A percentile compares a stretch with the other conserved stretches of the same genome.
phyloP scores from a whole-genome alignment of 2,329 filamentous ascomycete species.

The Cladophialophora psammophila region DNA sequence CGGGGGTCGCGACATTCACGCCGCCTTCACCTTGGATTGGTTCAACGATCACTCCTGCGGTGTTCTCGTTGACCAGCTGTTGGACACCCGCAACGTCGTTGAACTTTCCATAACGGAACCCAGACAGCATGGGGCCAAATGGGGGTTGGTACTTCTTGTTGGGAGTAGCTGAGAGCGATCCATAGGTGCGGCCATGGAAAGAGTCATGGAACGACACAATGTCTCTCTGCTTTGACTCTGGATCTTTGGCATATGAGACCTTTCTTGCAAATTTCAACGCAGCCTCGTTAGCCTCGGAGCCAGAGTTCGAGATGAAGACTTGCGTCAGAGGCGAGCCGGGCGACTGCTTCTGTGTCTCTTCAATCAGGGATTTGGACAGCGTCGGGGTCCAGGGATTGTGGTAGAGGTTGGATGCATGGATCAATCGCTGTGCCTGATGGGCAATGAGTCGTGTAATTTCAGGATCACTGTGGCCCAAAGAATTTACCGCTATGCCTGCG shows the following conservation, averaged over 20 bases:
- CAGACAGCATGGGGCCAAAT: conserved; percentile 93
- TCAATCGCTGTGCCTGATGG: conserved; percentile 79
- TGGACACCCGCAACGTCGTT: conserved; percentile 80
- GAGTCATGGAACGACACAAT: conserved; percentile 89
- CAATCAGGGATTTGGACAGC: conserved; percentile 82
- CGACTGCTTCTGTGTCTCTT: conserved; percentile 78
- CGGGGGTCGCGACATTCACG: conserved; percentile 80
- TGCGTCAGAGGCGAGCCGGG: conserved; percentile 54
- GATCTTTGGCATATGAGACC: conserved; percentile 77
- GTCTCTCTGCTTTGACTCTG: conserved; percentile 76
- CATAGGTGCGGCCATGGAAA: conserved; percentile 98
- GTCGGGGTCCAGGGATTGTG: conserved; percentile 95
- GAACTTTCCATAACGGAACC: conserved; percentile 84
- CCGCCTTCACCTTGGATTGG: conserved; percentile 98
- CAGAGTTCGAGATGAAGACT: conserved; percentile 95
- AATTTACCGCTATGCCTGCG: conserved; percentile 93
- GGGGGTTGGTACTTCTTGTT: conserved; percentile 98
- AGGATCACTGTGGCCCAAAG: conserved; percentile 86
- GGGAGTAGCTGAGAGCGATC: conserved; percentile 89
- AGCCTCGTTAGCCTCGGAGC: conserved; percentile 95
- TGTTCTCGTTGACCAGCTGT: conserved; percentile 79
- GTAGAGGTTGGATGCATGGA: conserved; percentile 96
- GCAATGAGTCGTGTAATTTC: conserved; percentile 77
- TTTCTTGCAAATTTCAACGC: conserved; percentile 97
- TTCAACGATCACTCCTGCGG: conserved; percentile 94